Conservation (phyloP, 1,284 basidiomycete genomes). For the Cryptococcus wingfieldii region DNA sequence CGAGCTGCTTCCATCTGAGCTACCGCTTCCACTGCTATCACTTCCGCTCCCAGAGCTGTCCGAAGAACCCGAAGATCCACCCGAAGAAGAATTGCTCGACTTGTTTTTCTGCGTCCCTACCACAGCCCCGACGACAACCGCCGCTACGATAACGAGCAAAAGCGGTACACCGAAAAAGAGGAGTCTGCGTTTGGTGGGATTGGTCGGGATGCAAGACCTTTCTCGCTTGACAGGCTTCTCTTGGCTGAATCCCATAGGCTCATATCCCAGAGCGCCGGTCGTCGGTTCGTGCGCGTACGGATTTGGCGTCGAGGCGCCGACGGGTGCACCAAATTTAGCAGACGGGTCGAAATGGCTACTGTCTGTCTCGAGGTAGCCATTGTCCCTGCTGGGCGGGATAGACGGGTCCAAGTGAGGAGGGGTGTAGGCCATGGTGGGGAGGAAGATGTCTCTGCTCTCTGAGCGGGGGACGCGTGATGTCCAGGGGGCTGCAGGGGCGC, state of each 20-base stretch:
- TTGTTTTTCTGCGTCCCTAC: conserved; percentile 16
- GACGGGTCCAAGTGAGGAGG: background rate
- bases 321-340: background rate
- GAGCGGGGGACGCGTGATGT: background rate
- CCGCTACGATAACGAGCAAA: conserved; percentile 34
- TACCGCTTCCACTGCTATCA: background rate
- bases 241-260: background rate
- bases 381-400: background rate
- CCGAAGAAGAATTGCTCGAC: conserved; percentile 9
- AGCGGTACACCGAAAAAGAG: conserved; percentile 35
- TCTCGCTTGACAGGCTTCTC: background rate
- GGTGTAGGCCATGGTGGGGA: too few relatives aligned
- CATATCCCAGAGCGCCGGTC: background rate
- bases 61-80: background rate
- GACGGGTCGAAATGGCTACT: background rate
- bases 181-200: conserved; percentile 26
- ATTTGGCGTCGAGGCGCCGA: background rate
- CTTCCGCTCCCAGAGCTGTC: conserved; percentile 3
- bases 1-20: background rate
- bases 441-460: background rate
- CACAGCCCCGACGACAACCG: conserved; percentile 31
- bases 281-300: background rate
- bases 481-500: background rate
- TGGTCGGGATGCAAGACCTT: conserved; percentile 15
- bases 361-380: background rate